Percentiles rank a stretch among this genome's conserved stretches.
Conservation (phyloP, 75 land plant species). For the Cunninghamia lanceolata region DNA sequence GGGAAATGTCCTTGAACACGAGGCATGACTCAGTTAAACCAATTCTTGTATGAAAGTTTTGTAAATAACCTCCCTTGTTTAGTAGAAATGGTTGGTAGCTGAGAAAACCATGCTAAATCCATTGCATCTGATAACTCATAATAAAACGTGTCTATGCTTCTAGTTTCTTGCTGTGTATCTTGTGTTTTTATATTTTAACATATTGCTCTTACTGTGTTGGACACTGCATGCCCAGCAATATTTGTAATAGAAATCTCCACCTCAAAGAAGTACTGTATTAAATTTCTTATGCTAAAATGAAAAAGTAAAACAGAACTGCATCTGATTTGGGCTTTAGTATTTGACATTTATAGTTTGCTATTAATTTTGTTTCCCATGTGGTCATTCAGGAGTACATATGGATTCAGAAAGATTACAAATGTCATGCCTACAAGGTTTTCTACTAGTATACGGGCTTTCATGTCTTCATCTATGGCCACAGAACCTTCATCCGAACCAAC, state of each 20-base stretch:
- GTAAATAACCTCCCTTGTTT: not conserved
- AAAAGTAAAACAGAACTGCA: too few species aligned
- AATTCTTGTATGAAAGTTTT: not conserved
- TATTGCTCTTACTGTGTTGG: not conserved
- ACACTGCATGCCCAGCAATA: not conserved
- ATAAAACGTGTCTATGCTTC: not conserved
- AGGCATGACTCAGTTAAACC: not conserved
- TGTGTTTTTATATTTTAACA: not conserved
- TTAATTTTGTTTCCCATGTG: not conserved
- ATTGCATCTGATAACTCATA: not conserved
- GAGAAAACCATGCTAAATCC: not conserved
- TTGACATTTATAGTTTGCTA: not conserved
- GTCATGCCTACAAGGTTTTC: not conserved
- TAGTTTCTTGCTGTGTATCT: not conserved
- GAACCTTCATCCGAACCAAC: conserved; percentile 52
- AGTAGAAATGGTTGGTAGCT: not conserved
- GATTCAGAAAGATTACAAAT: not conserved
- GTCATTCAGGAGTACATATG: not conserved
- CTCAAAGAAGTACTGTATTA: not conserved
- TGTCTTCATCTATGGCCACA: conserved; percentile 38
- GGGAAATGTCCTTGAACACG: not conserved
- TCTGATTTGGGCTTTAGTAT: not conserved
- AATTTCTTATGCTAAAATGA: not conserved
- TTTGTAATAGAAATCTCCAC: not conserved
- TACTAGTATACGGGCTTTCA: conserved; percentile 30